Conservation (phyloP, 345 rosid genomes). For the Mallotus nudiflorus region DNA sequence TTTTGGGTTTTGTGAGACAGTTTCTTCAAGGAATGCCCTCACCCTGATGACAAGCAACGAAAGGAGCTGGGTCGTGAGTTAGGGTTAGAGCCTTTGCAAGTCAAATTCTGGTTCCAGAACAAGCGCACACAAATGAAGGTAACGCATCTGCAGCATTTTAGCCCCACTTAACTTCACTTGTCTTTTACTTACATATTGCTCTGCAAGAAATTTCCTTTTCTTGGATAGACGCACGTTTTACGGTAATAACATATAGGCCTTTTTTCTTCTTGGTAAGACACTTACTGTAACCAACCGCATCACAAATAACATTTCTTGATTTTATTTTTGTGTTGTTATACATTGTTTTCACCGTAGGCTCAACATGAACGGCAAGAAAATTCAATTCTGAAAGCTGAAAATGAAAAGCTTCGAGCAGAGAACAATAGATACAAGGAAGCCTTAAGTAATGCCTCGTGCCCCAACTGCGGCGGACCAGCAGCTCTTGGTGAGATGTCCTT, state of each 20-base stretch:
- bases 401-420: constrained; percentile 83
- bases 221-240: neutral
- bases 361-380: constrained; percentile 90
- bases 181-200: neutral
- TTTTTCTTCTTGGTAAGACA: neutral
- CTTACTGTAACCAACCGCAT: neutral
- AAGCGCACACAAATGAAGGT: constrained; percentile 99
- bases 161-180: neutral
- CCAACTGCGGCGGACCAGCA: constrained; percentile 83
- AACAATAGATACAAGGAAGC: constrained; percentile 82
- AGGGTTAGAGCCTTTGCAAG: constrained; percentile 77
- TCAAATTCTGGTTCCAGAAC: constrained; percentile 98
- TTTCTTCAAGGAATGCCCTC: constrained; percentile 92
- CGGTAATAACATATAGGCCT: neutral
- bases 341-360: constrained; percentile 42
- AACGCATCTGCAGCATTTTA: neutral
- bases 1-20: constrained; percentile 29
- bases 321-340: neutral
- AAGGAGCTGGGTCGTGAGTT: constrained; percentile 81
- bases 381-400: constrained; percentile 70
- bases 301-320: no score
- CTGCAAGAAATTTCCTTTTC: neutral
- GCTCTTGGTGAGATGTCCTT: constrained; percentile 94
- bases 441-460: constrained; percentile 69
- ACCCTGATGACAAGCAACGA: constrained; percentile 95